Evolutionary conservation across 2,329 filamentous ascomycete species (phyloP), one percentile per base, ranked within the genome.

Genomic region (Fusarium pseudonygamai): DNA sequence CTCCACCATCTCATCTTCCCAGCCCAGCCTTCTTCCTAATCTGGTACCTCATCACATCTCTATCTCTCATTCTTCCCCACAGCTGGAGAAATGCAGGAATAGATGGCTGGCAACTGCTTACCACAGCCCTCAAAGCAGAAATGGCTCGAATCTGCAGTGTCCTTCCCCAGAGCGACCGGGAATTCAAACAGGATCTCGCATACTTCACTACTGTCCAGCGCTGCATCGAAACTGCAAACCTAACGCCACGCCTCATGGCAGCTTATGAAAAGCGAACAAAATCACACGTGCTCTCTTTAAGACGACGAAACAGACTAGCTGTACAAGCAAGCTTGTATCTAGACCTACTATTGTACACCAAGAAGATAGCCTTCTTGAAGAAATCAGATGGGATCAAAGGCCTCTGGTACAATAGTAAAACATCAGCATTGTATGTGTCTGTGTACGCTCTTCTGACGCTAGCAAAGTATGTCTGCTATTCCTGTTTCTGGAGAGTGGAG

Each of bases 361-460:
- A 42, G 14, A n/a, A 42, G 8, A n/a, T 7, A 0, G 22, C 6
- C 2, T 42, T n/a, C 40, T n/a, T 42, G 22, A 11, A 1, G 9
- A 42, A n/a, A n/a, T 11, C 14, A 16, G 9, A 10, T 42, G 40
- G 3, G 15, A 10, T 22, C 8, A 14, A 42, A 14, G 6, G 40
- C 14, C 40, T 42, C 1, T n/a, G 14, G 14, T 16, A 42, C 22
- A n/a, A n/a, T n/a, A n/a, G n/a, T n/a, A n/a, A 12, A 15, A 14
- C 14, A 14, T n/a, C 22, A 6, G 40, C 22, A 42, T 42, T 42
- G 0, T n/a, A 9, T n/a, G 14, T 42, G 5, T 42, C 22, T 11
- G 3, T n/a, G 0, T 42, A 42, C 22, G 22, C 40, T 42, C 14
- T n/a, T 42, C 3, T 42, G 9, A 42, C 22, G 2, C 40, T 42